A percentile compares a stretch with the other conserved stretches of the same genome.
These are phyloP conservation scores for Fraxinus pennsylvanica DNA, from an alignment of 257 asterid species.

Conservation along the genomic window DNA sequence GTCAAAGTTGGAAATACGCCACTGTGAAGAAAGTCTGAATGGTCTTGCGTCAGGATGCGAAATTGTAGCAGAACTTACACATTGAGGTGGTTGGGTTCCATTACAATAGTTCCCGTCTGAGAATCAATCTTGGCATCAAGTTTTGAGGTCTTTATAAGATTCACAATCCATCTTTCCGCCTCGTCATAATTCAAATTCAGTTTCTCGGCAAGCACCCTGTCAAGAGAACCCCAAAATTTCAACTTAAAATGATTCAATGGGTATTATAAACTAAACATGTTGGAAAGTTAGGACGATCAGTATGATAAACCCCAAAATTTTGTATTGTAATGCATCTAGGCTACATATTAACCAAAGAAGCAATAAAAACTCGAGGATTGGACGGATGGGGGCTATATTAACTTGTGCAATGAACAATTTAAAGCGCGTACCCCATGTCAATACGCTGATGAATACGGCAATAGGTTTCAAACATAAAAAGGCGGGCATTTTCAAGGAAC, in stretches of 20 bases:
- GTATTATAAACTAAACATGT: background rate
- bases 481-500: constrained; percentile 98
- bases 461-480: constrained; percentile 89
- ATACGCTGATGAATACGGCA: constrained; percentile 94
- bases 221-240: constrained; percentile 4
- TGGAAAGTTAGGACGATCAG: background rate
- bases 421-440: constrained; percentile 77
- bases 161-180: constrained; percentile 92
- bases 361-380: background rate
- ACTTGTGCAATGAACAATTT: background rate
- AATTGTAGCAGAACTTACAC: constrained; percentile 62
- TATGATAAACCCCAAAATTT: background rate
- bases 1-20: too few species aligned
- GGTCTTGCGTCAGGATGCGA: too few species aligned
- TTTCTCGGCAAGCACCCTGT: constrained; percentile 91
- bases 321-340: background rate
- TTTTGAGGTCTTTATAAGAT: constrained; percentile 91
- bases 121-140: constrained; percentile 93
- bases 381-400: background rate
- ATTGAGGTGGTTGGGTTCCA: constrained; percentile 78
- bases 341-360: background rate
- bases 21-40: too few species aligned
- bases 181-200: constrained; percentile 85
- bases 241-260: background rate
- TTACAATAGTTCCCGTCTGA: constrained; percentile 65